phyloP scores from a whole-genome alignment of 306 rosid genomes.

The Coriaria nepalensis region DNA sequence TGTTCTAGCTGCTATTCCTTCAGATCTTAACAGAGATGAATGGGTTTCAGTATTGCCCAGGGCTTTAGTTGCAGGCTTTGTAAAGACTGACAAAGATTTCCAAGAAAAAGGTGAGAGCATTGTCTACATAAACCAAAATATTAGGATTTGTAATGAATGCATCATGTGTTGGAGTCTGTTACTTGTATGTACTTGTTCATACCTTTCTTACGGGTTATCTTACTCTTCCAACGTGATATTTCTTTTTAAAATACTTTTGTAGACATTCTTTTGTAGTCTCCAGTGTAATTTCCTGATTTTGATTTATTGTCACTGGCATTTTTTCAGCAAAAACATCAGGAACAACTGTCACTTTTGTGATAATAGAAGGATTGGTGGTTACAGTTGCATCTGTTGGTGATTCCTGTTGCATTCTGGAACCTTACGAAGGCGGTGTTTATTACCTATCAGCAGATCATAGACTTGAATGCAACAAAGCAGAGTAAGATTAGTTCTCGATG shows the following conservation, averaged over 20 bases:
- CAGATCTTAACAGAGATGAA: constrained; percentile 88
- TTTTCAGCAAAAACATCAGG: constrained; percentile 83
- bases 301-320: constrained; percentile 12
- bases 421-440: constrained; percentile 77
- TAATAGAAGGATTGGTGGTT: constrained; percentile 91
- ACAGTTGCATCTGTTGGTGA: constrained; percentile 99
- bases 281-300: too few relatives aligned
- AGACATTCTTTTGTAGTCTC: too few relatives aligned
- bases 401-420: constrained; percentile 85
- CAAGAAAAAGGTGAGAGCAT: constrained; percentile 51
- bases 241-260: too few relatives aligned
- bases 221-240: too few relatives aligned
- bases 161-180: too few relatives aligned
- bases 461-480: constrained; percentile 85
- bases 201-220: too few relatives aligned
- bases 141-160: constrained; percentile 12
- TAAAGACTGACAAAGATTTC: constrained; percentile 92
- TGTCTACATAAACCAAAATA: constrained; percentile 10
- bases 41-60: constrained; percentile 94
- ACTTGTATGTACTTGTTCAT: too few relatives aligned
- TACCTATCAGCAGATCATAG: constrained; percentile 97
- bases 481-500: constrained; percentile 37
- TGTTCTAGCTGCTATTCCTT: constrained; percentile 63
- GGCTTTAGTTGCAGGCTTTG: constrained; percentile 97
- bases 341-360: constrained; percentile 92